A percentile compares a stretch with the other conserved stretches of the same genome.
phyloP scores from a whole-genome alignment of 805 yeast genomes.

The Pichia nakasei region DNA sequence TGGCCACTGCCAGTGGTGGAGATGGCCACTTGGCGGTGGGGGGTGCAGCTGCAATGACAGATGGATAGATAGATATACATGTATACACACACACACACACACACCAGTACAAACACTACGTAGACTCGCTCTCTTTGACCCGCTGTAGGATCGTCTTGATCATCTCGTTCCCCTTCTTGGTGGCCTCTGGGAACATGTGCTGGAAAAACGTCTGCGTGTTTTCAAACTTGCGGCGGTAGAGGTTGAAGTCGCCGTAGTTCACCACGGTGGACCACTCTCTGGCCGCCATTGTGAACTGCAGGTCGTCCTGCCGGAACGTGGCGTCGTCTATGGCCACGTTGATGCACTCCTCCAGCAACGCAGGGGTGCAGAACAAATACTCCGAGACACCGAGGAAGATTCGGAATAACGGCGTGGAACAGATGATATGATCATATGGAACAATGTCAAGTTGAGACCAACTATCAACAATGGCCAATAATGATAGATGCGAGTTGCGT shows the following conservation, averaged over 20 bases:
- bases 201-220: conserved; percentile 74
- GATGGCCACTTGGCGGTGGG: too few species aligned
- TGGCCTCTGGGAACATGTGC: conserved; percentile 86
- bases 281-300: conserved; percentile 89
- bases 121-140: conserved; percentile 21
- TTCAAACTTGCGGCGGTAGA: conserved; percentile 67
- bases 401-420: conserved; percentile 89
- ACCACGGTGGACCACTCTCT: conserved; percentile 82
- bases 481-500: conserved; percentile 84
- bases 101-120: too few species aligned
- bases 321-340: conserved; percentile 58
- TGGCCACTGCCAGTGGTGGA: too few species aligned
- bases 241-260: conserved; percentile 59
- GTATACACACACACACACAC: too few species aligned
- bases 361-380: conserved; percentile 79
- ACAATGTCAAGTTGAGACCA: conserved; percentile 81
- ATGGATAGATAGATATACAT: too few species aligned
- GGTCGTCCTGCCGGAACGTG: conserved; percentile 77
- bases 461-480: conserved; percentile 86
- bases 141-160: conserved; percentile 57
- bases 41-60: too few species aligned
- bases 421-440: conserved; percentile 94
- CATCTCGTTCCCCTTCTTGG: conserved; percentile 87
- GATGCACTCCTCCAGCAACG: conserved; percentile 70
- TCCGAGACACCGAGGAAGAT: conserved; percentile 92